Percentiles rank a stretch among this genome's conserved stretches.
phyloP scores from a whole-genome alignment of 2,329 filamentous ascomycete genomes.

The Cryoendolithus antarcticus region DNA sequence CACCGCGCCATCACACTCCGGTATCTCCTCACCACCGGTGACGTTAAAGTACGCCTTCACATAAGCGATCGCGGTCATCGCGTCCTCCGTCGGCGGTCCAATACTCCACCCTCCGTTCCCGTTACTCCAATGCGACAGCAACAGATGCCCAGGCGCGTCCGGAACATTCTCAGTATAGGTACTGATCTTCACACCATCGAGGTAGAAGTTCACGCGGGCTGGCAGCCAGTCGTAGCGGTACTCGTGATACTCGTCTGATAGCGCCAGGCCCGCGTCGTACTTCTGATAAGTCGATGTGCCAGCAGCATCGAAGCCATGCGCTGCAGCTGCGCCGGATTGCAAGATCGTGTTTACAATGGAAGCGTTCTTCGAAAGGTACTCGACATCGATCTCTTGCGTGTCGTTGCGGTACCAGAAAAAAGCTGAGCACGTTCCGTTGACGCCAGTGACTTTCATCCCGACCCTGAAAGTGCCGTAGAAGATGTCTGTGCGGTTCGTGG shows the following conservation, averaged over 20 bases:
- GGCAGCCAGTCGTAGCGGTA: slow-evolving; percentile 67
- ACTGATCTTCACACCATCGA: slow-evolving; percentile 51
- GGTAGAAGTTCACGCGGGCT: slow-evolving; percentile 53
- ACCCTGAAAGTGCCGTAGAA: slow-evolving; percentile 59
- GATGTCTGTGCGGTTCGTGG: slow-evolving; percentile 48
- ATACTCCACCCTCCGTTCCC: slow-evolving; percentile 59
- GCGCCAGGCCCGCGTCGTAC: slow-evolving; percentile 52
- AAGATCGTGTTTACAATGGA: slow-evolving; percentile 61
- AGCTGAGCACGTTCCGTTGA: slow-evolving; percentile 58
- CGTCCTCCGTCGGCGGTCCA: slow-evolving; percentile 53
- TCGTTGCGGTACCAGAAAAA: slow-evolving; percentile 80
- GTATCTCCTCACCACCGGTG: neutral
- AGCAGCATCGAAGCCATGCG: slow-evolving; percentile 45
- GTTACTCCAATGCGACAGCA: slow-evolving; percentile 68
- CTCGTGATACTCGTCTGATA: slow-evolving; percentile 56
- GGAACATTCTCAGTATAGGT: slow-evolving; percentile 36
- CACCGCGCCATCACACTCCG: neutral
- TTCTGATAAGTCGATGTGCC: slow-evolving; percentile 46
- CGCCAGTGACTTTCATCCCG: slow-evolving; percentile 50
- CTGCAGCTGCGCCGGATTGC: slow-evolving; percentile 41
- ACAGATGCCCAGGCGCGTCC: slow-evolving; percentile 48
- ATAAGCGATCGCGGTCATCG: slow-evolving; percentile 53
- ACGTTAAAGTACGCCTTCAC: slow-evolving; percentile 74
- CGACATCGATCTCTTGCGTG: slow-evolving; percentile 69
- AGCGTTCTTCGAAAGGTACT: slow-evolving; percentile 50